Conservation (phyloP, 495 filamentous ascomycete species). For the Neurospora sp. region DNA sequence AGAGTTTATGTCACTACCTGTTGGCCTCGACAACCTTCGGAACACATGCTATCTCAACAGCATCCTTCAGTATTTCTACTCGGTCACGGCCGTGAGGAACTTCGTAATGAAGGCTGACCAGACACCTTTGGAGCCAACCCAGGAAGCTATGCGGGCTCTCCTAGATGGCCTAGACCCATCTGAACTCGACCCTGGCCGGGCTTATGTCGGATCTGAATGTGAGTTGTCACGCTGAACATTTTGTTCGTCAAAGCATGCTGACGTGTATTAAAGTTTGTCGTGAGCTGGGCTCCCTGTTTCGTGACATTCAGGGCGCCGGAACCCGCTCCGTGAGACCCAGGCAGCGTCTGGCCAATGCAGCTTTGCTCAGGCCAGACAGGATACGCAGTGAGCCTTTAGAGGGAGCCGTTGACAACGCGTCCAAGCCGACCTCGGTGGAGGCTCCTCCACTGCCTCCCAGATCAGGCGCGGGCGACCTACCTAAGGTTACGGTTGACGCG, state of each 20-base stretch:
- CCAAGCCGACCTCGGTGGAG: background rate
- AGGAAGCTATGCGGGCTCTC: conserved; percentile 49
- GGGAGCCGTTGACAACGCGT: background rate
- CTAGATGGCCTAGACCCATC: conserved; percentile 45
- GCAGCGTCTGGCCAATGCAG: conserved; percentile 72
- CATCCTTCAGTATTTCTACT: conserved; percentile 90
- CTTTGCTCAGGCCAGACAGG: conserved; percentile 30
- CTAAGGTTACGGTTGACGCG: conserved; percentile 10
- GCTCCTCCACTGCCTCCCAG: conserved; percentile 23
- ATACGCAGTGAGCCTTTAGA: conserved; percentile 7
- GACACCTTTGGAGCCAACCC: conserved; percentile 50
- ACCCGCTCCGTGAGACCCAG: conserved; percentile 52
- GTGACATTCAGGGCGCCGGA: conserved; percentile 52
- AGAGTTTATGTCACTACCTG: conserved; percentile 46
- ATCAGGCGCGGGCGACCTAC: conserved; percentile 1
- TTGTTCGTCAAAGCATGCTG: background rate
- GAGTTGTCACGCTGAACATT: conserved; percentile 22
- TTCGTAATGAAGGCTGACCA: conserved; percentile 66
- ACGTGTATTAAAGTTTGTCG: conserved; percentile 45
- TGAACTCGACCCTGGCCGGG: conserved; percentile 28
- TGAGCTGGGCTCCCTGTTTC: conserved; percentile 65
- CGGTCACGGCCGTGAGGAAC: conserved; percentile 70
- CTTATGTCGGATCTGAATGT: conserved; percentile 46
- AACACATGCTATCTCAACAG: conserved; percentile 99
- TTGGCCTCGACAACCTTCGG: conserved; percentile 84